Base-by-base conservation (phyloP, 208 protist genomes). In the Acanthamoeba triangularis region DNA sequence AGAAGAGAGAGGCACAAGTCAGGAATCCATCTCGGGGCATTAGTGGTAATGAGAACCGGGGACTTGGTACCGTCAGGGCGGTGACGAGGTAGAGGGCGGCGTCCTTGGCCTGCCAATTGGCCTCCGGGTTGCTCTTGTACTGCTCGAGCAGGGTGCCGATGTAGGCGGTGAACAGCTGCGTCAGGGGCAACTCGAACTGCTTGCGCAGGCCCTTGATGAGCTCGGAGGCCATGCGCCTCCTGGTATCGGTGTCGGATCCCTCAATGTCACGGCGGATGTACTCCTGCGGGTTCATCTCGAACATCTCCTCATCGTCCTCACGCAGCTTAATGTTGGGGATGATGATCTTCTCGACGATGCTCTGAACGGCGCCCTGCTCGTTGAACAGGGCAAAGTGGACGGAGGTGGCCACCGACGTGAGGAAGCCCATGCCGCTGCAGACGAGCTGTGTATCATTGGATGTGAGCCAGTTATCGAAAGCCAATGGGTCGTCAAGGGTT, bases 241-340 rank as follows among this genome's bases (percentile, higher is more conserved):
- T 93, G 20, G 97, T 98, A 56, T 98, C 96, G 47, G 61, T 95
- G 49, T 97, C 98, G 88, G 98, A 99, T 72, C 99, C 99, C 95
- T 99, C 99, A 91, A 99, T 98, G 96, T 99, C 99, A 16, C 97
- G 96, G 90, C 99, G 97, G 56, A 99, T 99, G 96, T 99, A 99
- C 95, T 99, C 98, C 25, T 98, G 96, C n/a, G 99, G 98, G 52
- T 98, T 96, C 69, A 98, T 97, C 80, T 98, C 97, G 95, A 99
- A 99, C 5, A 98, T 90, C 63, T 99, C 99, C 87, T 99, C 93
- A 88, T 99, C 99, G 41, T 97, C 96, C 59, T 99, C 97, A n/a
- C 87, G 93, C 28, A 99, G 95, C 23, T 94, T 65, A 59, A 99
- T 97, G 92, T 99, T 99, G 44, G 99, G 99, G 37, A 99, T 96